Percentiles rank a stretch among this genome's conserved stretches.
These are phyloP conservation scores for Fusarium zealandicum DNA, from an alignment of 2,329 filamentous ascomycete genomes.

Conservation along the genomic window DNA sequence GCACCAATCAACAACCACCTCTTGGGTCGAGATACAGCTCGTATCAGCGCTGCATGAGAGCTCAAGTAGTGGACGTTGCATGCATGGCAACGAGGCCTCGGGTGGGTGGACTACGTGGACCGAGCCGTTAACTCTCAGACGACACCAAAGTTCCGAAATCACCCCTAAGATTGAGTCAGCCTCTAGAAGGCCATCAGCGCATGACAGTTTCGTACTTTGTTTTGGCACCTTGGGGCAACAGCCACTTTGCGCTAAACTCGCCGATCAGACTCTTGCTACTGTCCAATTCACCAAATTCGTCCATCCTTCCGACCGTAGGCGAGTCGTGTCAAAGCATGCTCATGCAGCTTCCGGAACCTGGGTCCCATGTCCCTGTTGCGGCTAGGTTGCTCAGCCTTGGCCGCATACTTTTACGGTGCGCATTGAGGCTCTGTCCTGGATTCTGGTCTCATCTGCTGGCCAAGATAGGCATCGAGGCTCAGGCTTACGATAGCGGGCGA, in stretches of 20 bases:
- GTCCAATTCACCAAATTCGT: conserved; percentile 6
- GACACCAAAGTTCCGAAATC: conserved; percentile 14
- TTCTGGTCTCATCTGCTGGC: conserved; percentile 8
- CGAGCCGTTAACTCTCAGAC: background rate
- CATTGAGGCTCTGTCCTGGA: conserved; percentile 28
- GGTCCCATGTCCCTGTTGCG: background rate
- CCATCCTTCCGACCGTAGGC: conserved; percentile 2
- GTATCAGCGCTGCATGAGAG: conserved; percentile 15
- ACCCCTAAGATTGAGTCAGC: conserved; percentile 18
- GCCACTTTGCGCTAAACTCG: conserved; percentile 10
- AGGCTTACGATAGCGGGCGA: conserved; percentile 13
- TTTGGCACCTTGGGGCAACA: conserved; percentile 2
- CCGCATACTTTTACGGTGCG: background rate
- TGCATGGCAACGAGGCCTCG: background rate
- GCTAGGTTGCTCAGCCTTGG: conserved; percentile 10
- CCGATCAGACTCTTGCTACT: conserved; percentile 12
- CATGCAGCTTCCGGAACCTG: background rate
- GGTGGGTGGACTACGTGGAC: background rate
- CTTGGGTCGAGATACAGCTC: background rate
- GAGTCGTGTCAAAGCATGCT: background rate
- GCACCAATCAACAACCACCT: background rate
- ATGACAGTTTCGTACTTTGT: background rate
- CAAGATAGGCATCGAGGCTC: conserved; percentile 1
- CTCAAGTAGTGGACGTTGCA: too few species aligned
- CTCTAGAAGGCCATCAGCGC: background rate